Evolutionary conservation across 306 rosid genomes (phyloP), one percentile per base, ranked within the genome.

Genomic region (Senna siamea): DNA sequence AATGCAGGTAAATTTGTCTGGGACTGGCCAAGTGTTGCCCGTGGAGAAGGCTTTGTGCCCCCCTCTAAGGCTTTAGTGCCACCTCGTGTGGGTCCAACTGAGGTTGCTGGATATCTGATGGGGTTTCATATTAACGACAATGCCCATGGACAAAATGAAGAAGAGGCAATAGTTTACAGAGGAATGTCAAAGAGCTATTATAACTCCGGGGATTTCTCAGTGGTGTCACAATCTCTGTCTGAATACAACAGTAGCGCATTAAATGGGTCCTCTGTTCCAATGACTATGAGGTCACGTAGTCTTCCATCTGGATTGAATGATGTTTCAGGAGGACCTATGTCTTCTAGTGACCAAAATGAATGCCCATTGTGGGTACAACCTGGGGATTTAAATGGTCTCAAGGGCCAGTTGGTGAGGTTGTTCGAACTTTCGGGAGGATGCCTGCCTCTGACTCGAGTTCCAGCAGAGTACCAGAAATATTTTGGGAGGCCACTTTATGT

Each of bases 11-110:
- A 94, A 84, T 94, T 92, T 75, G 97, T 94, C 18, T 94, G 99
- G 99, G 96, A 94, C 79, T 94, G 99, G 99, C 87, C 96, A 32
- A 85, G 93, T 5, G 96, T 94, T 43, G 97, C 88, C 73, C 98
- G 92, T 38, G 99, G 98, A 17, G 99, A 94, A 77, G 98, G 99
- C 69, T 89, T 88, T 75, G 87, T 88, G 15, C 93, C 91, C 15
- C 75, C 95, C 5, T 44, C 90, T 60, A 94, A 84, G 82, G 62
- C 68, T 75, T 77, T 87, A 50, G 74, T 71, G 70, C 81, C 89
- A 62, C 85, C 86, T 58, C 89, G 89, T 8, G 87, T 84, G 38
- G 84, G 80, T 53, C 70, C 76, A 62, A 30, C 82, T 54, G 97
- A 89, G 72, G 40, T 86, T 73, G 65, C 90, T 66, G 93, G 93